Base-by-base conservation (phyloP, 2,329 filamentous ascomycete genomes). In the Trichoderma brevicompactum region DNA sequence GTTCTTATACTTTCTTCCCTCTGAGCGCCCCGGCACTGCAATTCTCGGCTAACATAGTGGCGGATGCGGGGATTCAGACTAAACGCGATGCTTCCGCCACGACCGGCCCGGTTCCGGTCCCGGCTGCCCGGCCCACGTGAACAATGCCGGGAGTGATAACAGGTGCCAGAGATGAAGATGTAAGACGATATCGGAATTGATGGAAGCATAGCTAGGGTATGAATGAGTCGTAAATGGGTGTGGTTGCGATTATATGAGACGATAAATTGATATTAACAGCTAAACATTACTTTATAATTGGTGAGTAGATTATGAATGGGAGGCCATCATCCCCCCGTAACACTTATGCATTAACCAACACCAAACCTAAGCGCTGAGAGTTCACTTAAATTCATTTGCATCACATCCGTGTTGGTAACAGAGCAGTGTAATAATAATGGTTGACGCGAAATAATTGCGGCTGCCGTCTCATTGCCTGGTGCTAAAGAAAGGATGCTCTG, bases 21-120 rank as follows among this genome's bases (percentile, higher is more conserved):
- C 89, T 87, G 65, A 88, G 50, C 89, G 88, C 75, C 90, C 91
- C 55, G 91, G 94, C 72, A 91, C 92, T 80, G 83, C 82, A 81
- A 64, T 46, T 44, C 10, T 38, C 60, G 60, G 48, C 34, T 53
- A 49, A 63, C 60, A 17, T 9, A 36, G 48, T 63, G 49, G 60
- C 60, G 60, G 60, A 54, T 40, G 60, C 50, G 60, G 60, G 69
- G 91, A 94, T 73, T 88, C 87, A 44, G 82, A 13, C 41, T 58
- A 59, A 19, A 32, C 3, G 38, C 19, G 28, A 44, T n/a, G 15
- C 23, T 28, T 28, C 23, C 23, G 28, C 34, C n/a, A 17, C 17
- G 48, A 54, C 60, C 60, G 60, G 60, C 48, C 60, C 60, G 60
- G 60, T 53, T 46, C 60, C 60, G 60, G 60, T 44, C 13, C 49